Base-by-base conservation (phyloP, 2,329 filamentous ascomycete genomes). In the Pseudonectria buxi region DNA sequence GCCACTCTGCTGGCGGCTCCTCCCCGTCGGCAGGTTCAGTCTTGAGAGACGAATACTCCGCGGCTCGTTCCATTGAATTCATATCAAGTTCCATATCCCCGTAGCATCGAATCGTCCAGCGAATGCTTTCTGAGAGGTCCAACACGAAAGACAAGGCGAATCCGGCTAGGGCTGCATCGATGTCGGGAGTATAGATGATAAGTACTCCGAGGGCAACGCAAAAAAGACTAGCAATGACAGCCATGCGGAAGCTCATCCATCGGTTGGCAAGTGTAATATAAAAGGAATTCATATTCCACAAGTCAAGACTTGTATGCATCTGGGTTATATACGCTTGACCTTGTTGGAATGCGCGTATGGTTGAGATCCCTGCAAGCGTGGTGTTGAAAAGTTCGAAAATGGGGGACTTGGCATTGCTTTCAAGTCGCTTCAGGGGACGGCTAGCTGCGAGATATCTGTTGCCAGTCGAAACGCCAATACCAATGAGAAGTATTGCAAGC, bases 381-480 rank as follows among this genome's bases (percentile, higher is more conserved):
- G 82, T 78, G 10, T 80, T 81, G 49, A 90, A 89, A 42, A 86
- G 78, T 55, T 90, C 85, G 48, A 87, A 89, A 1, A 90, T 77
- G 0, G 86, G 86, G 0, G 80, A 85, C 58, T 87, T 89, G 36
- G 78, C 74, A 3, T 74, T 86, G 45, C 80, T 86, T 57, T 90
- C 85, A 1, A 90, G 71, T 5, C 86, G 72, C 62, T 89, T 90
- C 41, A 83, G 71, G 24, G 87, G 83, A 26, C 86, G 71, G 0
- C 84, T 83, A 1, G 74, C 83, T n/a, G 71, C 62, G 5, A 92
- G 69, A 51, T 85, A 92, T 26, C 64, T 65, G 3, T 68, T 51
- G 1, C 78, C 80, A 36, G 79, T 72, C 40, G 73, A 58, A n/a
- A 74, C 52, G 43, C 74, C 80, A 9, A 81, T 56, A 1, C 61